These are phyloP conservation scores for Phytophthora aleatoria DNA, from an alignment of 352 stramenopile genomes.

Conservation along the genomic window DNA sequence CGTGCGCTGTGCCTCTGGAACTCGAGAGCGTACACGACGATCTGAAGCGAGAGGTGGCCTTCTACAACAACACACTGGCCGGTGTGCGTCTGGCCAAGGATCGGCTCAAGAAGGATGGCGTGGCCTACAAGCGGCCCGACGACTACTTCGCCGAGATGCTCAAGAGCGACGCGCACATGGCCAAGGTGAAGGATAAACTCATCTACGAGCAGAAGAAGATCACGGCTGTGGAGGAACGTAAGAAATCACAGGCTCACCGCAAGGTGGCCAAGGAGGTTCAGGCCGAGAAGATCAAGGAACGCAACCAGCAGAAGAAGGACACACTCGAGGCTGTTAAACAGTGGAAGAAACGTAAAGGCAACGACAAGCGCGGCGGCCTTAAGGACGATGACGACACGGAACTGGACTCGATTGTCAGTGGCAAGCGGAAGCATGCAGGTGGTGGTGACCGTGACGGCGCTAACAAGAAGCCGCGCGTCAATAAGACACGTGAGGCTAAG, in stretches of 20 bases:
- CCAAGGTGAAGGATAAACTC: conserved; percentile 97
- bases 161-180: conserved; percentile 97
- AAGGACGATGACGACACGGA: conserved; percentile 72
- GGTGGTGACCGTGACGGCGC: conserved; percentile 55
- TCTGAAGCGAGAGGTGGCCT: conserved; percentile 93
- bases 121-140: conserved; percentile 93
- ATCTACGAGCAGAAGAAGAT: conserved; percentile 99
- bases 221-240: conserved; percentile 96
- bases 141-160: conserved; percentile 99
- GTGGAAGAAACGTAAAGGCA: conserved; percentile 88
- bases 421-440: conserved; percentile 52
- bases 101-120: conserved; percentile 57
- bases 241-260: conserved; percentile 96
- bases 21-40: conserved; percentile 87
- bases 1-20: conserved; percentile 59
- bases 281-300: conserved; percentile 84
- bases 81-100: conserved; percentile 77
- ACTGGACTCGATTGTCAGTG: conserved; percentile 67
- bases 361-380: conserved; percentile 59
- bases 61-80: conserved; percentile 95
- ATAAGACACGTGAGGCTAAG: conserved; percentile 69
- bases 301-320: conserved; percentile 87
- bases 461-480: conserved; percentile 73
- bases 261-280: conserved; percentile 96
- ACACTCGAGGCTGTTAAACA: conserved; percentile 88